Conservation (phyloP, 140 eudicot genomes). For the Ambrosia hybrid region DNA sequence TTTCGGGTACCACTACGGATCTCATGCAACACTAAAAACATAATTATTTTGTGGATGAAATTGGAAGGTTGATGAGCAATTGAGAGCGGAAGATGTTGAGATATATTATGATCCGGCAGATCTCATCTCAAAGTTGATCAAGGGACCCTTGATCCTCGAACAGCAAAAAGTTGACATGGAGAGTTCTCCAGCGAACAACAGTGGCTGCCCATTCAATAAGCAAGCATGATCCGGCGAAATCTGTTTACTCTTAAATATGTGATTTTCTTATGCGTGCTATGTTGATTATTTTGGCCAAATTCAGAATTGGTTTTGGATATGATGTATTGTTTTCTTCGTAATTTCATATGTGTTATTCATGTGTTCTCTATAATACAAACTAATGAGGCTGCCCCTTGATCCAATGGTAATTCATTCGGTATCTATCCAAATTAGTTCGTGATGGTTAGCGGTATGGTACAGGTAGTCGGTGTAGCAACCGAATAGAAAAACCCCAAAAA, state of each 20-base stretch:
- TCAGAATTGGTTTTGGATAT: background rate
- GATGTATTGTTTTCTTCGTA: too few relatives aligned
- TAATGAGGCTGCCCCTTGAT: too few relatives aligned
- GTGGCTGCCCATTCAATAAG: slow-evolving; percentile 44
- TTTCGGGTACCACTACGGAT: too few relatives aligned
- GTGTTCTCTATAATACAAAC: too few relatives aligned
- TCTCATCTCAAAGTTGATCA: slow-evolving; percentile 58
- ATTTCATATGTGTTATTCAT: too few relatives aligned
- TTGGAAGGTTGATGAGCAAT: slow-evolving; percentile 64
- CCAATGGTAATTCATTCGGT: too few relatives aligned
- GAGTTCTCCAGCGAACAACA: background rate
- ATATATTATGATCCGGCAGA: slow-evolving; percentile 86
- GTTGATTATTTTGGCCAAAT: too few relatives aligned
- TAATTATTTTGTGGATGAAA: slow-evolving; percentile 16
- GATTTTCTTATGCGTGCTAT: background rate
- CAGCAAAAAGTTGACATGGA: background rate
- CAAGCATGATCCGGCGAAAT: slow-evolving; percentile 4
- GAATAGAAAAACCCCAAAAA: too few relatives aligned
- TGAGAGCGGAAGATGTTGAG: slow-evolving; percentile 85
- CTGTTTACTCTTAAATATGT: background rate
- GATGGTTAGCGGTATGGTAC: too few relatives aligned
- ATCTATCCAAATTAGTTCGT: too few relatives aligned
- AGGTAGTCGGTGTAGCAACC: too few relatives aligned
- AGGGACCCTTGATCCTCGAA: slow-evolving; percentile 40
- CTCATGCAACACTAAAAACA: too few relatives aligned